Evolutionary conservation across 1,139 yeast genomes (phyloP).

Genomic region (Saccharomyces hybrid): DNA sequence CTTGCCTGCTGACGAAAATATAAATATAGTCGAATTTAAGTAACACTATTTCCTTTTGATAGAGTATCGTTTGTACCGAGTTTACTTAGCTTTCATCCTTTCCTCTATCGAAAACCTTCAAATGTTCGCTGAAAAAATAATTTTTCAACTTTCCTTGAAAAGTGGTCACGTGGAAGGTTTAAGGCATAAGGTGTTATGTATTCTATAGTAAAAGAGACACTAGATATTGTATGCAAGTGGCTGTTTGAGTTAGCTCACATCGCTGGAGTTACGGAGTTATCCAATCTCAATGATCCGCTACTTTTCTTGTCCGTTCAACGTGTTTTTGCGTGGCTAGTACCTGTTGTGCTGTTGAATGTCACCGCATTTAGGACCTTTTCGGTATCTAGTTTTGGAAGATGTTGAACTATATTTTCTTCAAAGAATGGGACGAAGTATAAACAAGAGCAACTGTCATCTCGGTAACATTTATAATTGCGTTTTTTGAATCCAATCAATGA

Average conservation of each 20-base stretch:
- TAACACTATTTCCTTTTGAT: not conserved
- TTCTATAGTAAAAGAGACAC: not conserved
- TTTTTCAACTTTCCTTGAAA: constrained; percentile 1
- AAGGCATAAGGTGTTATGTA: not conserved
- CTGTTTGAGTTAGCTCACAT: not conserved
- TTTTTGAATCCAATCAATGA: not conserved
- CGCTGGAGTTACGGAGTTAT: not conserved
- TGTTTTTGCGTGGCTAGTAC: not conserved
- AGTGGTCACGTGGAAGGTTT: not conserved
- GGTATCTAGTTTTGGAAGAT: not conserved
- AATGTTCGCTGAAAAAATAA: constrained; percentile 1
- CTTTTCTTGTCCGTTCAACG: not conserved
- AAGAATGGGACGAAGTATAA: not conserved
- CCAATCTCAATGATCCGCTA: not conserved
- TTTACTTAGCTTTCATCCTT: not conserved
- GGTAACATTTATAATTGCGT: not conserved
- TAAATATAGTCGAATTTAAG: not conserved
- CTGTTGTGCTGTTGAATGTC: not conserved
- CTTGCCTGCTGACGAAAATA: not conserved
- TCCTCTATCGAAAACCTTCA: not conserved
- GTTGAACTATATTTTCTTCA: not conserved
- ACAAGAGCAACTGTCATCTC: not conserved
- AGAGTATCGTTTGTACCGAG: not conserved
- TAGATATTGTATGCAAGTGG: not conserved
- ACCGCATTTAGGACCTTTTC: not conserved